phyloP scores from a whole-genome alignment of 495 filamentous ascomycete genomes.

The Rhizodiscina lignyota region DNA sequence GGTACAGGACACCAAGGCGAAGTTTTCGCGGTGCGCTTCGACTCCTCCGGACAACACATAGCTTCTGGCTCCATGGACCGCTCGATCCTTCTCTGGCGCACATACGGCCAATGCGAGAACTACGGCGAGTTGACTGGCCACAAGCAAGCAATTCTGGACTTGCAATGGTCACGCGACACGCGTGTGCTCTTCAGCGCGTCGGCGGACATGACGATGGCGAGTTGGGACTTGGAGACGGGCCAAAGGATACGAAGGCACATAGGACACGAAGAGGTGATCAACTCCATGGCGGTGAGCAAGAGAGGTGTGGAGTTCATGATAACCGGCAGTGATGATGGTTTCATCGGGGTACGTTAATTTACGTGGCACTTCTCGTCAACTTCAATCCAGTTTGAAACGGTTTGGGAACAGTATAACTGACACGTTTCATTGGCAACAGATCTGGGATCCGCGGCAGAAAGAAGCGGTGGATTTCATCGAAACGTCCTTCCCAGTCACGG shows the following conservation, averaged over 20 bases:
- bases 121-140: conserved; percentile 78
- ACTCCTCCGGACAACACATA: conserved; percentile 71
- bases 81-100: conserved; percentile 83
- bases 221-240: conserved; percentile 86
- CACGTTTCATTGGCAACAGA: conserved; percentile 16
- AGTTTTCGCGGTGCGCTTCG: conserved; percentile 81
- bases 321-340: conserved; percentile 83
- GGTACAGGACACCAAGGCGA: conserved; percentile 55
- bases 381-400: background rate
- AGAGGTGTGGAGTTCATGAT: conserved; percentile 80
- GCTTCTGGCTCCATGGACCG: conserved; percentile 94
- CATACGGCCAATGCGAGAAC: conserved; percentile 83
- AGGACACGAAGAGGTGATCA: conserved; percentile 89
- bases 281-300: conserved; percentile 70
- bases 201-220: conserved; percentile 79
- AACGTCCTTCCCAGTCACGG: conserved; percentile 85
- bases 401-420: background rate
- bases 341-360: conserved; percentile 42
- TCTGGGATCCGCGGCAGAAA: conserved; percentile 94
- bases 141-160: conserved; percentile 74
- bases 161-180: conserved; percentile 94
- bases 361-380: background rate
- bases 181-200: conserved; percentile 83
- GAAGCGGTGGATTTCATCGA: conserved; percentile 72
- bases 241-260: conserved; percentile 76